Evolutionary conservation across 305 asterid genomes (phyloP), one percentile per base, ranked within the genome.

Genomic region (Salvia sclarea): DNA sequence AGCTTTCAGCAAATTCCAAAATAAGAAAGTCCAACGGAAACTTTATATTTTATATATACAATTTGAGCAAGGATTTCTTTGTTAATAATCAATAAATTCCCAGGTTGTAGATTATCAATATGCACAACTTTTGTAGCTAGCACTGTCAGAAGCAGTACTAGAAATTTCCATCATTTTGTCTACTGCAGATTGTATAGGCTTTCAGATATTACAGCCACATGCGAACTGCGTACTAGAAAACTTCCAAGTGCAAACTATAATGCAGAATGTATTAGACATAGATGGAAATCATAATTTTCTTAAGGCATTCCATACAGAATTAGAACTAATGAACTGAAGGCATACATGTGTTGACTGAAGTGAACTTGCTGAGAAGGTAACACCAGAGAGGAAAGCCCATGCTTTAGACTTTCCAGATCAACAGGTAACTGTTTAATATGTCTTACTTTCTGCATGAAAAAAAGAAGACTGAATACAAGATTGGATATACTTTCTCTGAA

Each of bases 341-440:
- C 93, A 67, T 83, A 95, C 98, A 90, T 80, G 80, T 88, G 95
- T 56, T 65, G 80, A 75, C 98, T 88, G 74, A 91, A 88, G 88
- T 83, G 81, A 81, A 83, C 95, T 82, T 86, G 73, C 83, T 95
- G 99, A 69, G 97, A 82, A 75, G 97, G 95, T 68, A 91, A 74
- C 59, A 79, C 81, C 78, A 95, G 81, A 64, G 98, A 86, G 71
- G 92, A 85, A 71, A 94, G 93, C 52, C 98, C 96, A 5, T 85
- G 82, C 85, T 10, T 81, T 76, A 94, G 77, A 78, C 87, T 80
- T 72, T 82, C 83, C 75, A 81, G 84, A 81, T 95, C 99, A 75
- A 94, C 79, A 75, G 97, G 96, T 75, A 95, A 81, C 77, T 80
- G 82, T 70, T 83, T 86, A 65, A 82, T 69, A 72, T 78, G 69